phyloP scores from a whole-genome alignment of 352 stramenopile species.

The Globisporangium spinosum region DNA sequence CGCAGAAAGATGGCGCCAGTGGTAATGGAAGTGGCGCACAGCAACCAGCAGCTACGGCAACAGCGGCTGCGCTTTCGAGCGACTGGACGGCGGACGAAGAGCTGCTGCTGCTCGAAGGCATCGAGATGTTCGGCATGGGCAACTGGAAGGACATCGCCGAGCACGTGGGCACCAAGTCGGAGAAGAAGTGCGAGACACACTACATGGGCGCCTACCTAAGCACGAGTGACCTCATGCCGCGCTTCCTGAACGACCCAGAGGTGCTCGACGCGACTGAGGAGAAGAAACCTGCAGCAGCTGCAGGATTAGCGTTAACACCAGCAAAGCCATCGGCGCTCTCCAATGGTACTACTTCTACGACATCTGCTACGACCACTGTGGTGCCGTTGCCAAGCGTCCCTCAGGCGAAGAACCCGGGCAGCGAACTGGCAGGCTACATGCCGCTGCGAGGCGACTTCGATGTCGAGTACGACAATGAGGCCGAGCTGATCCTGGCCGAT shows the following conservation, averaged over 20 bases:
- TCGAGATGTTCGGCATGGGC: slow-evolving; percentile 94
- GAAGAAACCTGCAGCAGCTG: slow-evolving; percentile 23
- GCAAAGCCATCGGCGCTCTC: slow-evolving; percentile 14
- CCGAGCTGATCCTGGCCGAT: slow-evolving; percentile 93
- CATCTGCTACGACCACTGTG: slow-evolving; percentile 10
- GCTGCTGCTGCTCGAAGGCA: slow-evolving; percentile 93
- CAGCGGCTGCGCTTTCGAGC: slow-evolving; percentile 13
- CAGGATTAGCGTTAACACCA: not conserved
- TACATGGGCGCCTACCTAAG: slow-evolving; percentile 84
- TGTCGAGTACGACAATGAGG: slow-evolving; percentile 97
- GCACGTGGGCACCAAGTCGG: slow-evolving; percentile 79
- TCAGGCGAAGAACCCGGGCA: slow-evolving; percentile 14
- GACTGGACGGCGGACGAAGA: slow-evolving; percentile 96
- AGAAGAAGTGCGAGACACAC: slow-evolving; percentile 88
- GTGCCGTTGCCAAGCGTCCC: not conserved
- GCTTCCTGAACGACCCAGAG: slow-evolving; percentile 52
- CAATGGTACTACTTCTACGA: slow-evolving; percentile 16
- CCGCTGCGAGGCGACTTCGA: slow-evolving; percentile 96
- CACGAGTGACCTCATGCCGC: slow-evolving; percentile 50
- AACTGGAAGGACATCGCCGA: slow-evolving; percentile 95
- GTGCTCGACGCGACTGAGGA: slow-evolving; percentile 23
- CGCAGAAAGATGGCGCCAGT: slow-evolving; percentile 20
- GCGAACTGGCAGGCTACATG: slow-evolving; percentile 92
- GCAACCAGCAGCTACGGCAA: not conserved
- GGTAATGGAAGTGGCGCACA: slow-evolving; percentile 2